Base-by-base conservation (phyloP, 208 protist species). In the Lotmaria passim region DNA sequence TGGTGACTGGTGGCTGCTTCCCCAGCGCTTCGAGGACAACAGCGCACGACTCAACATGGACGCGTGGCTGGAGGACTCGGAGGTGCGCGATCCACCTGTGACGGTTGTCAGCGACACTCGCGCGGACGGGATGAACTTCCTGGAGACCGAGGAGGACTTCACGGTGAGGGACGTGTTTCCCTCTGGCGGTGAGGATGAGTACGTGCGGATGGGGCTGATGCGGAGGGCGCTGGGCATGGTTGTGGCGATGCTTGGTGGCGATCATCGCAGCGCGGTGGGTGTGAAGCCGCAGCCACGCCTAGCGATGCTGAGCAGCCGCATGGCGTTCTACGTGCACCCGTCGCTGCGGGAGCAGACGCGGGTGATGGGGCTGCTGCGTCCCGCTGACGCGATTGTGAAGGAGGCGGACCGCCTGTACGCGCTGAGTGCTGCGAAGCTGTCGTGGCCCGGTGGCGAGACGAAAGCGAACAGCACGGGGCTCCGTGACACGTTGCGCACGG, bases 351-450 rank as follows among this genome's bases (percentile, higher is more conserved):
- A 72, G 58, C 48, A 48, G 46, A 72, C 66, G 19, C 56, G 44
- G 56, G 17, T 72, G 34, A 51, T 64, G 44, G 66, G 26, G 21
- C 66, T 72, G 44, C 66, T 72, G 56, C 43, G 56, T 17, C 66
- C 66, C 1, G 48, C 56, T 6, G 3, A 31, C 11, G 7, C 4
- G 26, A 23, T 72, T 19, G 33, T 46, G 5, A 38, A 21, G 14
- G 66, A 63, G 33, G 6, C n/a, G n/a, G n/a, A n/a, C n/a, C n/a
- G n/a, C n/a, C n/a, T n/a, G n/a, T n/a, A n/a, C n/a, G n/a, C n/a
- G n/a, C n/a, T n/a, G n/a, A n/a, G n/a, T n/a, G n/a, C n/a, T n/a
- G n/a, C n/a, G n/a, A n/a, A n/a, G n/a, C n/a, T n/a, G n/a, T n/a
- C n/a, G n/a, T n/a, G n/a, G n/a, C n/a, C n/a, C n/a, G n/a, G n/a